These are phyloP conservation scores for Trichoderma sp. DNA, from an alignment of 2,329 filamentous ascomycete genomes.

Conservation along the genomic window DNA sequence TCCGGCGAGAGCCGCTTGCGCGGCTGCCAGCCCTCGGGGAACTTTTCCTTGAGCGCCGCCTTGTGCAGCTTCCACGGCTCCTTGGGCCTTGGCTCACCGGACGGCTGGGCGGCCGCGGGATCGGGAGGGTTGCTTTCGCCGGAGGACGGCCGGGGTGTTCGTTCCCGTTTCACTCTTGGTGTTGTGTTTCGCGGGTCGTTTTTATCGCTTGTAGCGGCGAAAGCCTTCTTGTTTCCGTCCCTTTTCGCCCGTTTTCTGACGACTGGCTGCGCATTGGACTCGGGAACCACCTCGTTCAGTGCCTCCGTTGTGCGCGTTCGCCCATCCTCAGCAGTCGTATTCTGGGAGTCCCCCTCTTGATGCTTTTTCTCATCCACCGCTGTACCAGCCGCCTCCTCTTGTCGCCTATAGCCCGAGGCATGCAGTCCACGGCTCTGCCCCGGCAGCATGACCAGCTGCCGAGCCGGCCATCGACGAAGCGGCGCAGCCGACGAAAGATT, in stretches of 20 bases:
- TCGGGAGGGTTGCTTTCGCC: background rate
- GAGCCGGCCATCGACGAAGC: background rate
- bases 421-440: slow-evolving; percentile 35
- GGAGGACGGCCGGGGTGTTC: background rate
- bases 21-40: slow-evolving; percentile 79
- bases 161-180: background rate
- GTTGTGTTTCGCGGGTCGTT: background rate
- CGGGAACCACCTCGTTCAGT: background rate
- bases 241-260: background rate
- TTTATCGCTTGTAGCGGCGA: background rate
- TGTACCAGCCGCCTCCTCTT: slow-evolving; percentile 28
- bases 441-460: slow-evolving; percentile 21
- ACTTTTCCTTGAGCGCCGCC: slow-evolving; percentile 72
- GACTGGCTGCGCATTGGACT: background rate
- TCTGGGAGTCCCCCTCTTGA: slow-evolving; percentile 27
- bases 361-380: slow-evolving; percentile 19
- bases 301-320: background rate
- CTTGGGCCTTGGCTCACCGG: background rate
- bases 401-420: slow-evolving; percentile 30
- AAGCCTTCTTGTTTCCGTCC: background rate
- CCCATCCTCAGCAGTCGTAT: background rate
- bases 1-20: slow-evolving; percentile 88
- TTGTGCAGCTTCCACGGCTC: slow-evolving; percentile 75
- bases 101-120: background rate
- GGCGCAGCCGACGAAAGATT: slow-evolving; percentile 6